Percentiles rank a stretch among this genome's conserved stretches.
These are phyloP conservation scores for Beauveria caledonica DNA, from an alignment of 2,329 filamentous ascomycete genomes.

Conservation along the genomic window DNA sequence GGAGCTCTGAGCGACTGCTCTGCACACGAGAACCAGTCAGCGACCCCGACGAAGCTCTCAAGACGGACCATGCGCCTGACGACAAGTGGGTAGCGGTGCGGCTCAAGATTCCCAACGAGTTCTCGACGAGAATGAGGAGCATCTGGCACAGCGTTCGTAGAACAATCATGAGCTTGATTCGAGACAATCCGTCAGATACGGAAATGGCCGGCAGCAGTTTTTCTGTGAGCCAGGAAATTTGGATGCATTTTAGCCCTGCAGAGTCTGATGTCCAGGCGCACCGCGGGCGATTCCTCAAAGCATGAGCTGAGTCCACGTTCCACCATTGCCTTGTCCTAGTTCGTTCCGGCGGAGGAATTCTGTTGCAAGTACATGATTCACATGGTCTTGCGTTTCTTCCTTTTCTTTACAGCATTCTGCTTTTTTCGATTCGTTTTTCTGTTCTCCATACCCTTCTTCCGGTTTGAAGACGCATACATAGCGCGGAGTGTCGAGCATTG, in stretches of 20 bases:
- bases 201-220: background rate
- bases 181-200: background rate
- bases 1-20: slow-evolving; percentile 44
- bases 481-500: background rate
- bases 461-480: background rate
- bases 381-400: background rate
- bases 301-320: background rate
- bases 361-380: background rate
- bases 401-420: background rate
- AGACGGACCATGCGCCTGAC: slow-evolving; percentile 44
- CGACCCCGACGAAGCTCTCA: slow-evolving; percentile 35
- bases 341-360: no score
- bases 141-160: slow-evolving; percentile 31
- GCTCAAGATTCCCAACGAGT: slow-evolving; percentile 51
- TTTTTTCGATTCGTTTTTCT: background rate
- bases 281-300: slow-evolving; percentile 1
- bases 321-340: background rate
- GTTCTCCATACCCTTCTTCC: background rate
- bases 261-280: slow-evolving; percentile 17
- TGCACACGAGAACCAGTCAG: slow-evolving; percentile 29
- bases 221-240: slow-evolving; percentile 24
- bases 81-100: slow-evolving; percentile 51
- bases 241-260: slow-evolving; percentile 24
- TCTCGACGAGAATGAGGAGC: slow-evolving; percentile 39
- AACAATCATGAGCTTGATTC: slow-evolving; percentile 12